Conservation (phyloP, 805 yeast genomes). For the Sugiyamaella floridensis region DNA sequence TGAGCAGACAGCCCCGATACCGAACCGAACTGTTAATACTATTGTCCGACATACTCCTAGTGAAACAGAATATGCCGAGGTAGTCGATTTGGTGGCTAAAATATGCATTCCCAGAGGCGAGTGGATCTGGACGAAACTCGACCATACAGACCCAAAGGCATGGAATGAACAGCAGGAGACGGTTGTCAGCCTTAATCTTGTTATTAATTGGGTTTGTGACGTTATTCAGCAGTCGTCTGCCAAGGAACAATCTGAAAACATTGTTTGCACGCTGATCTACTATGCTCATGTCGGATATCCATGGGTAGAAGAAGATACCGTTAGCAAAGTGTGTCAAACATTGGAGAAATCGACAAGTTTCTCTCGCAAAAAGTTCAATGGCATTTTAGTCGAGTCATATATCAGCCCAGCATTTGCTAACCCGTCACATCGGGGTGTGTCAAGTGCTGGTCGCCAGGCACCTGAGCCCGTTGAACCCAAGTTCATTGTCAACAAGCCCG, state of each 20-base stretch:
- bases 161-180: constrained; percentile 2
- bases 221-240: background rate
- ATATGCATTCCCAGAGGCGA: constrained; percentile 1
- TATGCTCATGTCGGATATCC: constrained; percentile 2
- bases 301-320: background rate
- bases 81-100: background rate
- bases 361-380: background rate
- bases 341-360: background rate
- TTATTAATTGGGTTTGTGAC: background rate
- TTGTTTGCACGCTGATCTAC: background rate
- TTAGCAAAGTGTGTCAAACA: background rate
- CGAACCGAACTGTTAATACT: background rate
- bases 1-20: background rate
- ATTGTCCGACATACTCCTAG: background rate
- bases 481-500: background rate
- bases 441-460: constrained; percentile 1
- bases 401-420: constrained; percentile 5
- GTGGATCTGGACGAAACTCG: constrained; percentile 10
- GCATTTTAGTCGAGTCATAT: background rate
- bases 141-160: constrained; percentile 1
- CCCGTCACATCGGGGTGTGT: background rate
- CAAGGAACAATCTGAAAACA: background rate
- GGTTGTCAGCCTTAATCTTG: background rate
- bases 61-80: background rate
- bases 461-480: background rate